A percentile compares a stretch with the other conserved stretches of the same genome.
These are phyloP conservation scores for Candida quercuum DNA, from an alignment of 805 yeast species.

Conservation along the genomic window DNA sequence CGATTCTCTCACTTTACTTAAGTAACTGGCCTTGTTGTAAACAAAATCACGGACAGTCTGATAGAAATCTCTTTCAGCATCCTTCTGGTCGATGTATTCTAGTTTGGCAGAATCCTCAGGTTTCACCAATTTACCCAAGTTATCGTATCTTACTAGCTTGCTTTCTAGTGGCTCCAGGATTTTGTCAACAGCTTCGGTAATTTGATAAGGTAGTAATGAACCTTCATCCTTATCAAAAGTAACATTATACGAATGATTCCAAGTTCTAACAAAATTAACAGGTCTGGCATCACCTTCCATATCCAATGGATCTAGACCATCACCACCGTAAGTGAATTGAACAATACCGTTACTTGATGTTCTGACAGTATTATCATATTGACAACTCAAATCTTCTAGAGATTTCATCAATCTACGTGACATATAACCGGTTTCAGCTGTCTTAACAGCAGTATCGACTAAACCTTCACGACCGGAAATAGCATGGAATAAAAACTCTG, in stretches of 20 bases:
- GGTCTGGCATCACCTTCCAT: constrained; percentile 99
- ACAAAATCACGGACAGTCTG: constrained; percentile 67
- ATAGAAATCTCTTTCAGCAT: constrained; percentile 85
- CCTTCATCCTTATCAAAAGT: constrained; percentile 52
- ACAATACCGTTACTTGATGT: constrained; percentile 95
- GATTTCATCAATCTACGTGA: constrained; percentile 98
- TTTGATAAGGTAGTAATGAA: constrained; percentile 67
- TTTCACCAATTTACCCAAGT: constrained; percentile 51
- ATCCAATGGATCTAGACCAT: constrained; percentile 95
- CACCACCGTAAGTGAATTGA: constrained; percentile 97
- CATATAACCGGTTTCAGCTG: constrained; percentile 99
- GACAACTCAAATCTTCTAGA: constrained; percentile 88
- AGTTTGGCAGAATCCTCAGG: constrained; percentile 41
- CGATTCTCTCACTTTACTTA: constrained; percentile 53
- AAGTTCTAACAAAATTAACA: constrained; percentile 86
- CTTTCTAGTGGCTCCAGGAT: constrained; percentile 58
- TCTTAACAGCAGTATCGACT: constrained; percentile 98
- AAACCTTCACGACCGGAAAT: constrained; percentile 99
- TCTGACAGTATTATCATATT: constrained; percentile 90
- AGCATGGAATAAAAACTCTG: constrained; percentile 96
- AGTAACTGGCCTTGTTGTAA: constrained; percentile 43
- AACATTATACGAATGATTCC: constrained; percentile 85
- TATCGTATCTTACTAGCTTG: constrained; percentile 62
- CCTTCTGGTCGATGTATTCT: constrained; percentile 74
- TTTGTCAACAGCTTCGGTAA: constrained; percentile 47